Evolutionary conservation across 108 stramenopile genomes (phyloP), one percentile per base, ranked within the genome.

Genomic region (Cyclotella sp.): DNA sequence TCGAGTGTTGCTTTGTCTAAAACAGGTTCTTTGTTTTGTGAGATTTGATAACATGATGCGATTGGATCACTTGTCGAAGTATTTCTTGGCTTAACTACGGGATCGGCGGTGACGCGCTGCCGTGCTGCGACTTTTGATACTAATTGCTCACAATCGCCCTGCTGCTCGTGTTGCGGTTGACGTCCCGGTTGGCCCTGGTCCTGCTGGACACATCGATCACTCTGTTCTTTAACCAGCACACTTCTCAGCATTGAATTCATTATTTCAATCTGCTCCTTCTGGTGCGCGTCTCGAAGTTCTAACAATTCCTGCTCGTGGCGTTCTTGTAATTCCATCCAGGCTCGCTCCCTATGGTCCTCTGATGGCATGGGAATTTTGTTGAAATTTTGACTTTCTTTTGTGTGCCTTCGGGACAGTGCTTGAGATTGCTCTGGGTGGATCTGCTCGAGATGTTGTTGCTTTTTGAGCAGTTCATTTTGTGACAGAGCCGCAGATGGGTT

Each of bases 371-470:
- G 43, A 46, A 26, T 22, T 1, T n/a, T 22, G 15, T 34, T 16
- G 29, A 68, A 30, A 8, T 13, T 6, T 28, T 53, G 34, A 11
- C 68, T 13, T 34, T 52, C 52, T 39, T 53, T 34, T 24, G 10
- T 1, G 14, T 68, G 68, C 16, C 53, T 52, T 21, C 15, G 51
- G 9, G 34, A 1, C 6, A 68, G 15, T 6, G 49, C 14, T 34
- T 68, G 68, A 68, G 29, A 26, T 68, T 68, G 49, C 21, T 43
- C 16, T 39, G 34, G 21, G 39, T 54, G 68, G 28, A 10, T 0
- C 15, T 28, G 12, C 9, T 68, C 51, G 14, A 53, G 14, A 24
- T 8, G 2, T 16, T 10, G 52, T 54, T 52, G 68, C 30, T 30
- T 52, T 34, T 40, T 10, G 43, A 65, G 11, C 3, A 65, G 64